Evolutionary conservation across 495 filamentous ascomycete species (phyloP), one percentile per base, ranked within the genome.

Genomic region (Aspergillus campestris): DNA sequence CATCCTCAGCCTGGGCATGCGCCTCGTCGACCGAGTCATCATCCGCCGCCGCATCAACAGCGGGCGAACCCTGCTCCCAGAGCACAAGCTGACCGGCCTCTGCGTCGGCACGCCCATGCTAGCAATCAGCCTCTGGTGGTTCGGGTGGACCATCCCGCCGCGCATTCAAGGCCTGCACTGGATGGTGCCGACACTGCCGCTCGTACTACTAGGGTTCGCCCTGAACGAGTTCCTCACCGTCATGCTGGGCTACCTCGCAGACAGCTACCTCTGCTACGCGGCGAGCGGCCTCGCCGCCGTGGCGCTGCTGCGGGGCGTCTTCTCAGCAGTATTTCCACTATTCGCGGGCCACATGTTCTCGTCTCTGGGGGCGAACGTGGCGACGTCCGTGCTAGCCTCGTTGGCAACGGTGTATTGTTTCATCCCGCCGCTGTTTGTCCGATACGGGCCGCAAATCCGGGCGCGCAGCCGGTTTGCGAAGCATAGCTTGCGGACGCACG

Each of bases 81-180:
- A 77, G 59, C 60, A 78, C 55, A 78, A 79, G 42, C 61, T 78
- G 5, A 36, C 53, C 2, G 75, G 73, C 3, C 65, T 75, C 11
- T 60, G 49, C 7, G 51, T 77, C 30, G 74, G 68, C 1, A 68
- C 70, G 0, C 75, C 75, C 1, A 52, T 62, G 29, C 45, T 73
- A 13, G 69, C 70, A 10, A 50, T 65, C 28, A 61, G 61, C 2
- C 53, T 72, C 0, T 79, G 72, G 74, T 72, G 67, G 67, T 75
- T 78, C 42, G 70, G 60, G n/a, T 71, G 67, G 66, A 75, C 71
- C 2, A 64, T 75, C 7, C 75, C 75, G 2, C 72, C 73, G 0
- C 44, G 56, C 5, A 45, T 58, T 1, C 42, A 51, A 11, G 41
- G 43, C 0, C 28, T 55, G 8, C 53, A 57, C 10, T 79, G 75